phyloP scores from a whole-genome alignment of 306 rosid genomes.

The Cicer chorassanicum region DNA sequence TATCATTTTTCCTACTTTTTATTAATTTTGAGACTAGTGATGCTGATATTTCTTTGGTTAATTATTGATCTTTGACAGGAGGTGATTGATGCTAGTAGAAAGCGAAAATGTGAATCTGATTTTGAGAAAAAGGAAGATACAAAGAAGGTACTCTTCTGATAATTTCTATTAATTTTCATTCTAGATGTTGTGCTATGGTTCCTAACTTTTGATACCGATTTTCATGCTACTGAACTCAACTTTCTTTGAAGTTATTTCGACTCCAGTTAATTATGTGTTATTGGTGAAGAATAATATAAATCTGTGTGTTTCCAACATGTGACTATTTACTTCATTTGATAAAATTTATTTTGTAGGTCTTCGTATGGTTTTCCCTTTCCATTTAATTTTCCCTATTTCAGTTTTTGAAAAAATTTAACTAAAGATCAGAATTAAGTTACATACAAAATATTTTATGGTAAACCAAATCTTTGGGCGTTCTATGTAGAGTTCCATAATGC shows the following conservation, averaged over 20 bases:
- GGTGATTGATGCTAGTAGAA: conserved; percentile 41
- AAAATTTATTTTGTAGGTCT: conserved; percentile 46
- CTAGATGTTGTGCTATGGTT: conserved; percentile 21
- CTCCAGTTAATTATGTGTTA: conserved; percentile 23
- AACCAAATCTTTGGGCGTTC: conserved; percentile 20
- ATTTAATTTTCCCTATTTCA: not conserved
- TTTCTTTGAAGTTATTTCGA: conserved; percentile 10
- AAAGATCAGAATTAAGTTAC: not conserved
- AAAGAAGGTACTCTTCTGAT: conserved; percentile 60
- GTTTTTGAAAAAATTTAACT: not conserved
- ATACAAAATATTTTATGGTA: conserved; percentile 7
- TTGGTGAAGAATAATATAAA: conserved; percentile 10
- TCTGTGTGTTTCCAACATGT: conserved; percentile 17
- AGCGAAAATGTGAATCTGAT: conserved; percentile 60
- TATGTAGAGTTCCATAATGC: not conserved
- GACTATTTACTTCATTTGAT: conserved; percentile 26
- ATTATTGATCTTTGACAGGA: conserved; percentile 49
- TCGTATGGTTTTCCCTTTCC: conserved; percentile 10
- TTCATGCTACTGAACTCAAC: conserved; percentile 20
- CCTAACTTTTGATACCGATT: conserved; percentile 3
- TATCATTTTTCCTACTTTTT: not conserved
- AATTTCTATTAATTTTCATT: conserved; percentile 25
- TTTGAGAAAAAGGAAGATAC: conserved; percentile 63
- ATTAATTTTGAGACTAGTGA: conserved; percentile 2
- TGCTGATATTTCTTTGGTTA: conserved; percentile 32